Conservation (phyloP, 2,329 filamentous ascomycete genomes). For the Paecilomyces sp. region DNA sequence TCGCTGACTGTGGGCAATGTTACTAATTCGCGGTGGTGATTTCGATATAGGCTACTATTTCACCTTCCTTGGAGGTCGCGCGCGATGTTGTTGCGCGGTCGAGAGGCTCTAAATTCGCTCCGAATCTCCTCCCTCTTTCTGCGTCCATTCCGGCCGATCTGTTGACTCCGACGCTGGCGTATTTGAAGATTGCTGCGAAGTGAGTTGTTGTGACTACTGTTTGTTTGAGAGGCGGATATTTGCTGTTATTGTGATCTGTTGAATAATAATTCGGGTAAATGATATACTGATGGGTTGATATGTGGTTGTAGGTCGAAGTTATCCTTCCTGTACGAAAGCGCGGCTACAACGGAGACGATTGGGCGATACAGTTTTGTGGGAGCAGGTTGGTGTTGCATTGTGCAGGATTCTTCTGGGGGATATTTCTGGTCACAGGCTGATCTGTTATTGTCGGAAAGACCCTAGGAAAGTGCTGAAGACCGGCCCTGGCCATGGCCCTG, state of each 20-base stretch:
- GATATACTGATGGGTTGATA: not conserved
- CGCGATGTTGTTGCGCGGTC: slow-evolving; percentile 49
- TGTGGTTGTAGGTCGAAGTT: slow-evolving; percentile 53
- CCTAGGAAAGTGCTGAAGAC: slow-evolving; percentile 75
- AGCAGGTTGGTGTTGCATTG: slow-evolving; percentile 46
- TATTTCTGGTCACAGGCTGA: not conserved
- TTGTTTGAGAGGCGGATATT: not conserved
- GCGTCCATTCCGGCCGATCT: slow-evolving; percentile 85
- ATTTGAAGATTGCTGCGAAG: slow-evolving; percentile 79
- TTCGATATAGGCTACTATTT: slow-evolving; percentile 39
- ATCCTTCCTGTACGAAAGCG: slow-evolving; percentile 94
- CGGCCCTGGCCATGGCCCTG: slow-evolving; percentile 77
- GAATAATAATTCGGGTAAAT: not conserved
- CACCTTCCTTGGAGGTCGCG: slow-evolving; percentile 57
- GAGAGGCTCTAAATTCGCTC: slow-evolving; percentile 47
- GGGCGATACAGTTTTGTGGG: slow-evolving; percentile 95
- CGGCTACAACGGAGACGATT: slow-evolving; percentile 82
- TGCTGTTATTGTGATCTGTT: not conserved
- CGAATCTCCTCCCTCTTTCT: slow-evolving; percentile 76
- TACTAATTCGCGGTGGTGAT: not conserved
- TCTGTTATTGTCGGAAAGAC: slow-evolving; percentile 31
- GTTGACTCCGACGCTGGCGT: slow-evolving; percentile 88
- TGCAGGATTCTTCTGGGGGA: not conserved
- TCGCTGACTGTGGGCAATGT: not conserved
- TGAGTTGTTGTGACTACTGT: slow-evolving; percentile 35